Conservation (phyloP, 1,284 basidiomycete genomes). For the Peniophora sp. region DNA sequence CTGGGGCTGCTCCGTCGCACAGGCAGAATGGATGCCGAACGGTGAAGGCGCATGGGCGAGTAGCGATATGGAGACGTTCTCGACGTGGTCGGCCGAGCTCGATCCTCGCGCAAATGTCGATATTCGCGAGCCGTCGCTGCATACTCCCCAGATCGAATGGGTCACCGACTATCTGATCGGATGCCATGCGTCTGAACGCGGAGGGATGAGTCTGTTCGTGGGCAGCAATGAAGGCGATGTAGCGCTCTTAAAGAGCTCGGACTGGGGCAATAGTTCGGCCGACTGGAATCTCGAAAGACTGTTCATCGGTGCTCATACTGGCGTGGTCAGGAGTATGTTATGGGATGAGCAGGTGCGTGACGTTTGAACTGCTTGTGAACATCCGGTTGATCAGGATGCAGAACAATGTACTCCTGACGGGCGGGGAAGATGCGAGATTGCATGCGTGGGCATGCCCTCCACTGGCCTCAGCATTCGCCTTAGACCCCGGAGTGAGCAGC, state of each 20-base stretch:
- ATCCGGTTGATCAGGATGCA: constrained; percentile 5
- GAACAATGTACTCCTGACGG: constrained; percentile 28
- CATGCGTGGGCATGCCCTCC: constrained; percentile 23
- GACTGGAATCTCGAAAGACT: constrained; percentile 23
- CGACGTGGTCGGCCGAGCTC: constrained; percentile 67
- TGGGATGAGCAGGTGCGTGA: constrained; percentile 25
- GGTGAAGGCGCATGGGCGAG: constrained; percentile 52
- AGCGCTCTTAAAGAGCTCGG: constrained; percentile 19
- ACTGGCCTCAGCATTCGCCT: constrained; percentile 4
- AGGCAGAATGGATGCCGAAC: constrained; percentile 56
- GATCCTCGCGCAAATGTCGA: constrained; percentile 18
- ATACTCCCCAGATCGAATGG: constrained; percentile 26
- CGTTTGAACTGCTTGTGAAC: not conserved
- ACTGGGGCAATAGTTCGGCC: constrained; percentile 16
- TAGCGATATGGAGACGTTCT: constrained; percentile 82
- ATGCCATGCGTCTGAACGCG: constrained; percentile 22
- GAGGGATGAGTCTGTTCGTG: constrained; percentile 25
- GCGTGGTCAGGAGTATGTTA: constrained; percentile 25
- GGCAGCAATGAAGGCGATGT: constrained; percentile 33
- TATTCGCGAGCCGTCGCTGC: constrained; percentile 27
- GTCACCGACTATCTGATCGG: constrained; percentile 33
- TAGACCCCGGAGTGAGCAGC: constrained; percentile 4
- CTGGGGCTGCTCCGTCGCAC: constrained; percentile 69
- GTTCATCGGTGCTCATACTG: constrained; percentile 24
- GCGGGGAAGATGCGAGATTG: constrained; percentile 28